Percentiles rank a stretch among this genome's conserved stretches.
Evolutionary conservation across 345 rosid species (phyloP).

Genomic region (Excoecaria agallocha): DNA sequence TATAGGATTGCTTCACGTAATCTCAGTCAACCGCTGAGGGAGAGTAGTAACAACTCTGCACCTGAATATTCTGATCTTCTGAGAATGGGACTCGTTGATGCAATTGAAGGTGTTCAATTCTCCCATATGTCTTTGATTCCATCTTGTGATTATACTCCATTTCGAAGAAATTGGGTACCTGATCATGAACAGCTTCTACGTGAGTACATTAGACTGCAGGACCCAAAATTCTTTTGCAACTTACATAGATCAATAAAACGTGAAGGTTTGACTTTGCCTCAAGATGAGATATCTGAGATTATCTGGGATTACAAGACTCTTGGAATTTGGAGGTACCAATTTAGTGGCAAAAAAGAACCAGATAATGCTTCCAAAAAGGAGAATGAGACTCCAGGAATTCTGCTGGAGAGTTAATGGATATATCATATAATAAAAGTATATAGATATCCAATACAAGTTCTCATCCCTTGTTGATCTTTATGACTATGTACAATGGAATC

Average conservation of each 20-base stretch:
- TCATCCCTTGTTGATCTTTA: background rate
- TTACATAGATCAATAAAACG: conserved; percentile 63
- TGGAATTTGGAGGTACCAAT: conserved; percentile 52
- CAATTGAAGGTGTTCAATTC: conserved; percentile 91
- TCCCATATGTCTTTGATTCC: conserved; percentile 91
- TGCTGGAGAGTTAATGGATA: background rate
- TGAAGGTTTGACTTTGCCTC: conserved; percentile 67
- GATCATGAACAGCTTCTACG: conserved; percentile 71
- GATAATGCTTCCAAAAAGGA: conserved; percentile 4
- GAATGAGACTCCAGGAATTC: conserved; percentile 4
- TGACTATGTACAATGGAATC: background rate
- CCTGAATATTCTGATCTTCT: conserved; percentile 94
- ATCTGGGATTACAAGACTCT: conserved; percentile 88
- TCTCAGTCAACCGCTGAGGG: conserved; percentile 78
- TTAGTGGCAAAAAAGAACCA: conserved; percentile 5
- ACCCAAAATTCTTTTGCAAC: conserved; percentile 78
- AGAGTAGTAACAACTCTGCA: conserved; percentile 76
- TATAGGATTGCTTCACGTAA: conserved; percentile 77
- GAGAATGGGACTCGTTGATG: conserved; percentile 95
- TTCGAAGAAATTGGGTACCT: conserved; percentile 87
- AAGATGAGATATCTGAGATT: conserved; percentile 77
- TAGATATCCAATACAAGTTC: background rate
- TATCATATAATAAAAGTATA: background rate
- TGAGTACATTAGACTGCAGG: conserved; percentile 73
- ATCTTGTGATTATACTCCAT: conserved; percentile 86